phyloP scores from a whole-genome alignment of 2,329 filamentous ascomycete species.

The Penicillium sp. region DNA sequence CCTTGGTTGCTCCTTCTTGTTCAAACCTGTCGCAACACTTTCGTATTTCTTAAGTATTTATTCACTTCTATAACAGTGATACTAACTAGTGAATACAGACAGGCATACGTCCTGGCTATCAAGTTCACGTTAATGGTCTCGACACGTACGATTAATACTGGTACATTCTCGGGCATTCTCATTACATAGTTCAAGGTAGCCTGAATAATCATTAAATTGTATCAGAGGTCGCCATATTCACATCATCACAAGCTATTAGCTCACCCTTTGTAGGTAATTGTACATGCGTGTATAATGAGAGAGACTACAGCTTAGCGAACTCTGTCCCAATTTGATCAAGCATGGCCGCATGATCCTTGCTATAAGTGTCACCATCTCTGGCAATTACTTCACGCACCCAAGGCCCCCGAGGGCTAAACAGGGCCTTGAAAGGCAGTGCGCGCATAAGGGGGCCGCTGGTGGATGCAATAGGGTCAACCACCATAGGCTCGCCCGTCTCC shows the following conservation, averaged over 20 bases:
- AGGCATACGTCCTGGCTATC: too few species aligned
- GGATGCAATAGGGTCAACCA: slow-evolving; percentile 14
- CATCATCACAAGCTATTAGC: background rate
- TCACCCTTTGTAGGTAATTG: background rate
- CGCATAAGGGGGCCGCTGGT: slow-evolving; percentile 16
- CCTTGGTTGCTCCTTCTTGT: too few species aligned
- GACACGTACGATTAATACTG: too few species aligned
- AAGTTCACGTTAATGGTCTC: too few species aligned
- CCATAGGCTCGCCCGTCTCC: slow-evolving; percentile 6
- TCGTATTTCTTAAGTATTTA: too few species aligned
- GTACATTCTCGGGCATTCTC: too few species aligned
- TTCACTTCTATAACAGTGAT: too few species aligned
- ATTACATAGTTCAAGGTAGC: too few species aligned
- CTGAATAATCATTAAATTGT: background rate
- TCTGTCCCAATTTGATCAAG: slow-evolving; percentile 15
- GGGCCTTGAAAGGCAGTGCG: slow-evolving; percentile 17
- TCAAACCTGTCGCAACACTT: too few species aligned
- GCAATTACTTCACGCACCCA: slow-evolving; percentile 15
- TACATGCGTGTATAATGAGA: background rate
- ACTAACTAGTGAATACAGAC: too few species aligned
- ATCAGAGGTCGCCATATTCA: background rate
- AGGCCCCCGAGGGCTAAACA: slow-evolving; percentile 13
- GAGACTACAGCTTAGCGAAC: slow-evolving; percentile 3
- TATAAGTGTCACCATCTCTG: slow-evolving; percentile 10
- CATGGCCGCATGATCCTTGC: slow-evolving; percentile 12